Evolutionary conservation across 805 yeast species (phyloP).

Genomic region (Vanderwaltozyma tropicalis): DNA sequence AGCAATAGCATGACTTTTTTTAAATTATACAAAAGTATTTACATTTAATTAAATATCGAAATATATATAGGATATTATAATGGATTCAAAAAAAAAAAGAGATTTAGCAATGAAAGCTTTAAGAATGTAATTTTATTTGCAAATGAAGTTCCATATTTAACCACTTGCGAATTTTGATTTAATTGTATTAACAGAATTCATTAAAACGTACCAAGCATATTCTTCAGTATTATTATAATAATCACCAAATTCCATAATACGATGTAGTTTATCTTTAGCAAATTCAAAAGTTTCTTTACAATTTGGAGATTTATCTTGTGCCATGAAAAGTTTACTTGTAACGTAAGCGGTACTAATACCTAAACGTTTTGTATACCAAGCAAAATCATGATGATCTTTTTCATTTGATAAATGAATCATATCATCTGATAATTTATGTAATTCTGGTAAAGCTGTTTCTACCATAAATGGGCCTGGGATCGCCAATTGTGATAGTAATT

Average conservation of each 20-base stretch:
- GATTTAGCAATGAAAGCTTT: too few species aligned
- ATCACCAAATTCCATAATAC: slow-evolving; percentile 44
- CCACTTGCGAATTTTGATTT: slow-evolving; percentile 55
- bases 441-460: slow-evolving; percentile 47
- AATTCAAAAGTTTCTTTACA: slow-evolving; percentile 52
- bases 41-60: too few species aligned
- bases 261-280: slow-evolving; percentile 48
- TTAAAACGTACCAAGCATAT: slow-evolving; percentile 62
- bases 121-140: too few species aligned
- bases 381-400: slow-evolving; percentile 56
- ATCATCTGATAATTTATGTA: slow-evolving; percentile 74
- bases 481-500: slow-evolving; percentile 45
- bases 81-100: too few species aligned
- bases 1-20: neutral
- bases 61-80: too few species aligned
- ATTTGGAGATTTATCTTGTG: slow-evolving; percentile 53
- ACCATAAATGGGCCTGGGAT: slow-evolving; percentile 50
- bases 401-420: slow-evolving; percentile 74
- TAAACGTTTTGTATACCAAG: slow-evolving; percentile 87
- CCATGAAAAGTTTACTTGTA: slow-evolving; percentile 68
- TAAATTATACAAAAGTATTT: neutral
- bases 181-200: slow-evolving; percentile 52
- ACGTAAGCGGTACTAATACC: slow-evolving; percentile 62
- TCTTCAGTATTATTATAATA: slow-evolving; percentile 60
- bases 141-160: slow-evolving; percentile 2